Evolutionary conservation across 1,139 yeast genomes (phyloP), one percentile per base, ranked within the genome.

Genomic region (Magnusiomyces suaveolens): DNA sequence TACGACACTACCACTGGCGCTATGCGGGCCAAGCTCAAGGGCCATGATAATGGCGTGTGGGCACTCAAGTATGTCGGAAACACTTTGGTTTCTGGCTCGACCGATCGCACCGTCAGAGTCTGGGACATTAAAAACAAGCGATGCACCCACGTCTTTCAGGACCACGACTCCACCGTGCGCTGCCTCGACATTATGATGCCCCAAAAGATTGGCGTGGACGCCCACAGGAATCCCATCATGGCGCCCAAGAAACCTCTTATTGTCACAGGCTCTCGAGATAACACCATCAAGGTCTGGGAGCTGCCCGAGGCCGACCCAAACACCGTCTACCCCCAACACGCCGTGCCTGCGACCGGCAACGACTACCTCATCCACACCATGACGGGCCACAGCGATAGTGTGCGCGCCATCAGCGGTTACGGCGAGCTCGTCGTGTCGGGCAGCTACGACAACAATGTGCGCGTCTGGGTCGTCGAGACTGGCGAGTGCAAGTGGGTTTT

Each of bases 21-120:
- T 50, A 73, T 84, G 49, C 64, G 64, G 46, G 63, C 63, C 33
- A 64, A 68, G 26, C 74, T 92, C 52, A 76, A 78, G 54, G 97
- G 97, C 14, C 98, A 92, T 65, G 95, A 87, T 57, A 97, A 97
- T 50, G 98, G 98, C 29, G 98, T 94, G 10, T 92, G 99, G 99
- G 97, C 98, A 0, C 75, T 92, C 66, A 89, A 92, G 68, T 90
- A 89, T 66, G 80, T 80, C 54, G 87, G 87, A n/a, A 72, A 71
- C 57, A 84, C 87, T 1, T 72, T 90, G 46, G 95, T 89, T 0
- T 84, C 94, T 59, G 97, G 97, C 0, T 84, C 95, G 1, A 89
- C 96, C 0, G 97, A 90, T 70, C 78, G 96, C 61, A 83, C 95
- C 0, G 95, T 90, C 6, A 76, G 97, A 56, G 82, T 90, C 2